A percentile compares a stretch with the other conserved stretches of the same genome.
phyloP scores from a whole-genome alignment of 495 filamentous ascomycete species.

The Penicillium canariense region DNA sequence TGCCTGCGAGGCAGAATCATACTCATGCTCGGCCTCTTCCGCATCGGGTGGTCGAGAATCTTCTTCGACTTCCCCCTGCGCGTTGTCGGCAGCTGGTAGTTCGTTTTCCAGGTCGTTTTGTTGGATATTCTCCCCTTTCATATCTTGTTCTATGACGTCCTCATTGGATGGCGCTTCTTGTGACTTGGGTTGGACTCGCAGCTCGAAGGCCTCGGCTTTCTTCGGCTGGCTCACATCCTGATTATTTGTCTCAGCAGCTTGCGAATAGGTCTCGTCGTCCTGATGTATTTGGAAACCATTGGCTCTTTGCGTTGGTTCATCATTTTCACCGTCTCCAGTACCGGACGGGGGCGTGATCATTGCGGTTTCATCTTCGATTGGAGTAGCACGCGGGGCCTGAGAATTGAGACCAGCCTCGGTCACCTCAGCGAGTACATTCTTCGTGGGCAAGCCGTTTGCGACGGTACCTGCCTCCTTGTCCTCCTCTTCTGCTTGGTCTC shows the following conservation, averaged over 20 bases:
- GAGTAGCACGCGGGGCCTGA: not conserved
- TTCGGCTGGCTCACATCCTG: not conserved
- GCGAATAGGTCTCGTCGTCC: not conserved
- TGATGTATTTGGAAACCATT: not conserved
- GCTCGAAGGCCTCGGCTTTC: not conserved
- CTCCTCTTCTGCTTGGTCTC: not conserved
- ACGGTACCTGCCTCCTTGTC: not conserved
- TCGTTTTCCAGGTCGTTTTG: not conserved
- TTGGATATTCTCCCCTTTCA: not conserved
- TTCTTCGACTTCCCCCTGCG: not conserved
- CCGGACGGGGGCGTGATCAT: not conserved
- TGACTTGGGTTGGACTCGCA: not conserved
- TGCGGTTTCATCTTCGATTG: not conserved
- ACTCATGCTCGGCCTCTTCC: not conserved
- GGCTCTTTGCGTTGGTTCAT: not conserved
- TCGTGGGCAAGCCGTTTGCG: not conserved
- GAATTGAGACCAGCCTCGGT: not conserved
- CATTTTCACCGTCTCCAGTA: not conserved
- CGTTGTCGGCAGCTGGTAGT: not conserved
- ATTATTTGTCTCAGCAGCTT: not conserved
- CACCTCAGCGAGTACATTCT: slow-evolving; percentile 5
- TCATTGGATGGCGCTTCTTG: not conserved
- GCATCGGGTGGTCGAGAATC: not conserved
- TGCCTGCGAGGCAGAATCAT: not conserved
- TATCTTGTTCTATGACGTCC: not conserved